Evolutionary conservation across 2,329 filamentous ascomycete species (phyloP).

Genomic region (Emericellopsis cladophorae): DNA sequence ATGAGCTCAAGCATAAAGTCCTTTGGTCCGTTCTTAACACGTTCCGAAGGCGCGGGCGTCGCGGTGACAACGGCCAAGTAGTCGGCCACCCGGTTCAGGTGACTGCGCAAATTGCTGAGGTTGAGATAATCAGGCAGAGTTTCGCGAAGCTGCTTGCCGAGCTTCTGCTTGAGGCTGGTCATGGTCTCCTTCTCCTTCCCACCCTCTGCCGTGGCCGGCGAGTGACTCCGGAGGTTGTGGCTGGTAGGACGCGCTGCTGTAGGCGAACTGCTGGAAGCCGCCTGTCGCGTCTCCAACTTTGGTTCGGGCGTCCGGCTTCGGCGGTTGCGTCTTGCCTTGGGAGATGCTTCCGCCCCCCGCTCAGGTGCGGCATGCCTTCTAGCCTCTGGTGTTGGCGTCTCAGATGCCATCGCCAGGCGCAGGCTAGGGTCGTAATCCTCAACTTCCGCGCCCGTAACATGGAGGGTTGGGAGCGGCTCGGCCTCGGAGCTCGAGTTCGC

Average conservation of each 20-base stretch:
- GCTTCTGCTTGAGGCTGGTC: slow-evolving; percentile 27
- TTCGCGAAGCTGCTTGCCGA: slow-evolving; percentile 31
- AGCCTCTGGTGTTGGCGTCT: neutral
- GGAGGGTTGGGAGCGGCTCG: slow-evolving; percentile 6
- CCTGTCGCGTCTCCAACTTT: neutral
- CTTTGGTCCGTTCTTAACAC: slow-evolving; percentile 43
- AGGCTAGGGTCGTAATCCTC: slow-evolving; percentile 13
- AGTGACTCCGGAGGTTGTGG: too few species aligned
- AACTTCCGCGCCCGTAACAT: slow-evolving; percentile 14
- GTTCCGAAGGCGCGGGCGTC: slow-evolving; percentile 33
- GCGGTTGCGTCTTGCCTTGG: neutral
- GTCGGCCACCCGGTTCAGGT: slow-evolving; percentile 35
- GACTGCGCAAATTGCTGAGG: slow-evolving; percentile 37
- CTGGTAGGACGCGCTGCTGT: too few species aligned
- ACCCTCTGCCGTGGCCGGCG: too few species aligned
- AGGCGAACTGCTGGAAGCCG: slow-evolving; percentile 4
- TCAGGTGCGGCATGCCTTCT: neutral
- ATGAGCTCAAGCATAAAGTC: slow-evolving; percentile 48
- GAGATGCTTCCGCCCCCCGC: neutral
- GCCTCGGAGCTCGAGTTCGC: too few species aligned
- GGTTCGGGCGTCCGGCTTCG: neutral
- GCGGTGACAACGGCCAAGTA: slow-evolving; percentile 41
- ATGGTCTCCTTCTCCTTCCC: slow-evolving; percentile 7
- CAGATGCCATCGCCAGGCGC: slow-evolving; percentile 8
- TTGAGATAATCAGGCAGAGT: slow-evolving; percentile 38